Base-by-base conservation (phyloP, 768 basidiomycete species). In the Macrolepiota dolichaula region DNA sequence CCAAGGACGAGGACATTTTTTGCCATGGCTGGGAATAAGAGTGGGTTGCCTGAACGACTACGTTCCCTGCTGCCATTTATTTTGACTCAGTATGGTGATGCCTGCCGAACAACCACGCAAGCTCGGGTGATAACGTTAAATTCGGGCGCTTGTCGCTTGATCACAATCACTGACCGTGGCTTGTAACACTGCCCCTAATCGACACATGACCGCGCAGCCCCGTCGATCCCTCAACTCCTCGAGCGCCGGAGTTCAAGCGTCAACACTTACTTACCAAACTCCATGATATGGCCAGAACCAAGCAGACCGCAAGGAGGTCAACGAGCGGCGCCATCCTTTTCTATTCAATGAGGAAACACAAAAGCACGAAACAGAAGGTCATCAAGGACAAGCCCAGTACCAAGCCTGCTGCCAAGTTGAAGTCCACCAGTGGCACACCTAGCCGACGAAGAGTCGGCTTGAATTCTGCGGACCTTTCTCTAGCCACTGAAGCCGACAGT, bases 271-370 rank as follows among this genome's bases (percentile, higher is more conserved):
- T 15, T 10, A 19, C 15, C 42, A 44, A 1, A 13, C 22, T 17
- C 10, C 12, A 35, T 32, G 15, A n/a, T 13, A 40, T 51, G 49
- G 49, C 57, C 15, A 50, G 57, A 38, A 57, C 57, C 19, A 57
- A 57, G 47, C 57, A 57, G 24, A 57, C 35, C 15, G 46, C 49
- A 49, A 27, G 57, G 37, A 49, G 38, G 22, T 40, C 57, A 12
- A 50, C 35, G 11, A 50, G 57, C n/a, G 57, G 47, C 15, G 57
- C 57, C 15, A 50, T 35, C 13, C 57, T 57, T 19, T 37, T 57
- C 49, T 57, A 57, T 27, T 50, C 54, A 2, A 44, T 15, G 17
- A 49, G 36, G 32, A 50, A 50, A 25, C 29, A 12, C 22, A 49
- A 24, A n/a, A 51, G 19, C 49, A 24, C 32, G 17, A 57, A 57